Conservation (phyloP, 768 basidiomycete species). For the Termitomyces heimii region DNA sequence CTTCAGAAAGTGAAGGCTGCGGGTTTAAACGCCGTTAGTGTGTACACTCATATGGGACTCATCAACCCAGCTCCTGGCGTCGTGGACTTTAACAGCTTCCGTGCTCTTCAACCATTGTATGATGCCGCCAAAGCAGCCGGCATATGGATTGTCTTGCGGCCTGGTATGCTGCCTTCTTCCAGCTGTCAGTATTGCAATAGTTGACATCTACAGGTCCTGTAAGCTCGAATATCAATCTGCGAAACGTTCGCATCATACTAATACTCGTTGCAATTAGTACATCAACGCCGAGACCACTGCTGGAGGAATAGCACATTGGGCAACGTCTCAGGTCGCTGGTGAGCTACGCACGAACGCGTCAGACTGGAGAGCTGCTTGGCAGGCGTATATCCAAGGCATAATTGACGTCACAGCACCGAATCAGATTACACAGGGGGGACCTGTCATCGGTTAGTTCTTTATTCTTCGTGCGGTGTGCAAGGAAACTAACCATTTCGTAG, state of each 20-base stretch:
- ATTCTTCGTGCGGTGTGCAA: not conserved
- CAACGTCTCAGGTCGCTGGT: conserved; percentile 61
- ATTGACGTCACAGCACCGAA: conserved; percentile 54
- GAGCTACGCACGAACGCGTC: conserved; percentile 68
- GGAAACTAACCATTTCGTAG: conserved; percentile 19
- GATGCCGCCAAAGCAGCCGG: conserved; percentile 72
- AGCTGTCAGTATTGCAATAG: not conserved
- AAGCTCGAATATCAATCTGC: conserved; percentile 10
- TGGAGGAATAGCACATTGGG: conserved; percentile 68
- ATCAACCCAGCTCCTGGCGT: conserved; percentile 71
- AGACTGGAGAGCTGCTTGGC: conserved; percentile 68
- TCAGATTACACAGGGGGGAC: conserved; percentile 69
- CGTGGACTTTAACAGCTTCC: conserved; percentile 67
- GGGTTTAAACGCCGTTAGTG: conserved; percentile 71
- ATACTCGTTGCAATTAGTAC: conserved; percentile 28
- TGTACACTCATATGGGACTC: conserved; percentile 78
- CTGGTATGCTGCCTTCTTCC: conserved; percentile 37
- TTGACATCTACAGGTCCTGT: conserved; percentile 30
- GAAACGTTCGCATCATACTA: not conserved
- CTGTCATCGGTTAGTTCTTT: conserved; percentile 55
- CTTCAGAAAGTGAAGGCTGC: conserved; percentile 78
- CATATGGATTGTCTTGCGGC: conserved; percentile 74
- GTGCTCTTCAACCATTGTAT: conserved; percentile 63
- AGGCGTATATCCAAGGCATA: conserved; percentile 62
- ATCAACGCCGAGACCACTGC: conserved; percentile 83